phyloP scores from a whole-genome alignment of 768 basidiomycete genomes.

The Hirschioporus abietinus region DNA sequence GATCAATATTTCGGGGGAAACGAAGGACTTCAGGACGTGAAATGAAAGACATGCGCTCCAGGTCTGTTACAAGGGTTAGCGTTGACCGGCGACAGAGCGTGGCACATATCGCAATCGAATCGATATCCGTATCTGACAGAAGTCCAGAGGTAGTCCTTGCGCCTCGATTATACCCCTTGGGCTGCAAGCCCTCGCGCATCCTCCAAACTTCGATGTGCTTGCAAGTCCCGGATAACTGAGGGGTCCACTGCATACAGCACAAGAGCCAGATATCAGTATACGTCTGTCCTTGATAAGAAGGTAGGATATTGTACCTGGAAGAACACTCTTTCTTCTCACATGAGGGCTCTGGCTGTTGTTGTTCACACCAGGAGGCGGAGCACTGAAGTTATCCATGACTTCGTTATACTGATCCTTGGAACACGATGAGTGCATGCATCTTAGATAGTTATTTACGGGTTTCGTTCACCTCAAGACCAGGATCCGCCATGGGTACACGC shows the following conservation, averaged over 20 bases:
- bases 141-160: not conserved
- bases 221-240: conserved; percentile 79
- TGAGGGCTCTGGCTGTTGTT: conserved; percentile 66
- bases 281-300: conserved; percentile 9
- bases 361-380: conserved; percentile 59
- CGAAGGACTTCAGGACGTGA: not conserved
- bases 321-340: conserved; percentile 89
- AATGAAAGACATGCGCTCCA: not conserved
- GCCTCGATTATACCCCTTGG: not conserved
- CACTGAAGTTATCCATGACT: conserved; percentile 17
- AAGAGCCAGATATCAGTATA: conserved; percentile 12
- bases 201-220: conserved; percentile 81
- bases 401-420: conserved; percentile 8
- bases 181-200: conserved; percentile 34
- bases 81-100: not conserved
- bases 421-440: not conserved
- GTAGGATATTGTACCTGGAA: conserved; percentile 61
- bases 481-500: conserved; percentile 88
- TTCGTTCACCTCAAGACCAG: conserved; percentile 63
- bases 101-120: not conserved
- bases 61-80: not conserved
- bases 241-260: conserved; percentile 63
- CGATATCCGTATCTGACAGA: not conserved
- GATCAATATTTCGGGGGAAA: not conserved
- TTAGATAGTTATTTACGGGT: conserved; percentile 29